Conservation (phyloP, 23 red algal species). For the Gracilaria gracilis region DNA sequence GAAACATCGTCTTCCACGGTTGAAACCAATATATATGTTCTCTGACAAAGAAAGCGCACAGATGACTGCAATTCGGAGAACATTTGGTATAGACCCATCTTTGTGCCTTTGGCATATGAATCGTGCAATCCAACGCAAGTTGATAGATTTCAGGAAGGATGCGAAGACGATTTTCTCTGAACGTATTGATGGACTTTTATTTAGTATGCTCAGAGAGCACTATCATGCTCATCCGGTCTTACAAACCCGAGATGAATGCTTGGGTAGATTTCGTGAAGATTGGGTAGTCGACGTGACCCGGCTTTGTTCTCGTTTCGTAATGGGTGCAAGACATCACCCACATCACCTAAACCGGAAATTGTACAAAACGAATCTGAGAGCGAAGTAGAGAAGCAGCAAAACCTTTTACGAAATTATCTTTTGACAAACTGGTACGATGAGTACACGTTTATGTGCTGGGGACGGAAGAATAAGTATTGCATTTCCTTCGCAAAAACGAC, state of each 20-base stretch:
- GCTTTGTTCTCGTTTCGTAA: background rate
- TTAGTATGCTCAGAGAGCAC: background rate
- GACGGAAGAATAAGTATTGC: background rate
- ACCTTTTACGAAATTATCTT: background rate
- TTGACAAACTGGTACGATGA: slow-evolving; percentile 21
- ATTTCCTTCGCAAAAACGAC: slow-evolving; percentile 6
- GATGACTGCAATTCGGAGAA: background rate
- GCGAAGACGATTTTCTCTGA: background rate
- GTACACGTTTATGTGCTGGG: slow-evolving; percentile 5
- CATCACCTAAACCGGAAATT: background rate
- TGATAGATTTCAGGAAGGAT: background rate
- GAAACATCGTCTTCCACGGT: too few relatives aligned
- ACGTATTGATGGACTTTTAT: background rate
- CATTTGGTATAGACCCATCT: background rate
- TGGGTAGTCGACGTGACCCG: background rate
- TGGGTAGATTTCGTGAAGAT: background rate
- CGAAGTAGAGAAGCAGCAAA: background rate
- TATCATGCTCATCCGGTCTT: background rate
- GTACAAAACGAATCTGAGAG: background rate
- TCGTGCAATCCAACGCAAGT: background rate
- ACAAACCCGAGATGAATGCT: background rate
- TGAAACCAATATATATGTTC: too few relatives aligned
- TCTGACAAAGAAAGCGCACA: too few relatives aligned
- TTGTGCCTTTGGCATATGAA: slow-evolving; percentile 6
- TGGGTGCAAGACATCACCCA: background rate